phyloP scores from a whole-genome alignment of 2,329 filamentous ascomycete species.

The Penicillium sp. region DNA sequence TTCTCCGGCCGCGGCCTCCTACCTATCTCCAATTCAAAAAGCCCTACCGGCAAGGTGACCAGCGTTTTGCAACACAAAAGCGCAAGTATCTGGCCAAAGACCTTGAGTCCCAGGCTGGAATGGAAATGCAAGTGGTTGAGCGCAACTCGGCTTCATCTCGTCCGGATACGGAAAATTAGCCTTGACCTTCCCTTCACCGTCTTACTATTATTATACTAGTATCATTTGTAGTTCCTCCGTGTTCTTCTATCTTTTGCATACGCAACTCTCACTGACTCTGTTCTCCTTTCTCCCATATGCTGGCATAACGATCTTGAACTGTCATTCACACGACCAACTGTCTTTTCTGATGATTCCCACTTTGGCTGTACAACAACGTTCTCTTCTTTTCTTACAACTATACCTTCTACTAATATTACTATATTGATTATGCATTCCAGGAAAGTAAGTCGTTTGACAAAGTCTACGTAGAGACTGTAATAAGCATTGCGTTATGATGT shows the following conservation, averaged over 20 bases:
- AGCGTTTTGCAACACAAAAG: slow-evolving; percentile 66
- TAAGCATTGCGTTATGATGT: background rate
- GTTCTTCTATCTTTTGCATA: background rate
- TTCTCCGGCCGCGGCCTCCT: slow-evolving; percentile 78
- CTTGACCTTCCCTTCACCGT: background rate
- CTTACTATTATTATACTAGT: slow-evolving; percentile 9
- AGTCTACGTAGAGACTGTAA: no score
- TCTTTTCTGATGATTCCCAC: slow-evolving; percentile 5
- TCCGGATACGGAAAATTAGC: slow-evolving; percentile 3
- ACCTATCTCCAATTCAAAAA: slow-evolving; percentile 87
- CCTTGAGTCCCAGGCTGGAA: slow-evolving; percentile 50
- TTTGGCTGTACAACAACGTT: slow-evolving; percentile 5
- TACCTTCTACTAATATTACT: background rate
- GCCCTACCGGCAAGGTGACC: slow-evolving; percentile 73
- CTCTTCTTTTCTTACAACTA: slow-evolving; percentile 11
- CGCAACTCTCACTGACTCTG: background rate
- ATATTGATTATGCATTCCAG: background rate
- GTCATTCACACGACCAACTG: slow-evolving; percentile 4
- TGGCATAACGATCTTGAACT: slow-evolving; percentile 7
- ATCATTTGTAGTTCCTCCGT: slow-evolving; percentile 1
- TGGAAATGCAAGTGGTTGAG: slow-evolving; percentile 69
- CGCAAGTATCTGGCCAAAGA: slow-evolving; percentile 49
- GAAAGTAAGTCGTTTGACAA: background rate
- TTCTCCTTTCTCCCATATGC: background rate
- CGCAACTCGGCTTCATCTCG: slow-evolving; percentile 14